Conservation (phyloP, 805 yeast species). For the Candida pseudofarinosa region DNA sequence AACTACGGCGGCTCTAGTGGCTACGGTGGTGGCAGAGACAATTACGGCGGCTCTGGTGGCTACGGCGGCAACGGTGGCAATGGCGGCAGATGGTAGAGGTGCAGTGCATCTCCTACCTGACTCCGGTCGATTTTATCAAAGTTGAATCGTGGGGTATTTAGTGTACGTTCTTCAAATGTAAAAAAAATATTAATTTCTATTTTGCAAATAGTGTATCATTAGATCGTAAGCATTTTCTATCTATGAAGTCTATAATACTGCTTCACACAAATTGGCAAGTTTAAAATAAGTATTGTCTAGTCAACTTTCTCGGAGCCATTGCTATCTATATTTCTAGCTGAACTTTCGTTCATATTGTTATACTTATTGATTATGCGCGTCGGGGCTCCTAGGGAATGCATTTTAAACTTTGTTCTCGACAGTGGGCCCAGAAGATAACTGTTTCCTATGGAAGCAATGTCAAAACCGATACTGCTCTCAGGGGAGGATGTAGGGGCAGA, state of each 20-base stretch:
- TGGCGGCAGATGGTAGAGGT: not conserved
- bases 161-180: not conserved
- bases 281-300: conserved; percentile 4
- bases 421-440: conserved; percentile 5
- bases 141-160: not conserved
- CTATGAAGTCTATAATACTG: not conserved
- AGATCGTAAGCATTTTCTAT: not conserved
- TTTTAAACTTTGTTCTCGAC: conserved; percentile 1
- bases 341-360: conserved; percentile 6
- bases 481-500: not conserved
- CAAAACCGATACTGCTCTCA: not conserved
- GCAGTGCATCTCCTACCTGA: not conserved
- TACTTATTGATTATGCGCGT: conserved; percentile 15
- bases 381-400: conserved; percentile 13
- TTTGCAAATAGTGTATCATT: not conserved
- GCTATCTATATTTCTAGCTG: conserved; percentile 16
- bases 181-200: not conserved
- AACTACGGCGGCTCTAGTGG: conserved; percentile 11
- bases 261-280: no score
- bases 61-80: conserved; percentile 8
- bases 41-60: conserved; percentile 8
- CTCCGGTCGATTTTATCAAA: not conserved
- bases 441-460: not conserved
- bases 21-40: conserved; percentile 10
- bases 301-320: conserved; percentile 24